Conservation (phyloP, 2,329 filamentous ascomycete genomes). For the Pseudogymnoascus sp. region DNA sequence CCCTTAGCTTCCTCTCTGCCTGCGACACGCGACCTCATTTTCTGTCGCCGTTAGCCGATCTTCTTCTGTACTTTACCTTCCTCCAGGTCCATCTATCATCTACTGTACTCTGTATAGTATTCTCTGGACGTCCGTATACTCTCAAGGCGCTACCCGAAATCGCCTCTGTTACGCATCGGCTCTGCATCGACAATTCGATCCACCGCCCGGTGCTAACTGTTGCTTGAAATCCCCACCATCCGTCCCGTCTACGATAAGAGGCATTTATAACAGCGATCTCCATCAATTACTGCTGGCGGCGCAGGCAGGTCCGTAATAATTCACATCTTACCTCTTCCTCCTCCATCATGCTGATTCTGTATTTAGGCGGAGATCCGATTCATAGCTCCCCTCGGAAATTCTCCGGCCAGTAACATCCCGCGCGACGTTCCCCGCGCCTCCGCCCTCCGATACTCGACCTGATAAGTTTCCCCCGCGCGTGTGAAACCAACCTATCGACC, state of each 20-base stretch:
- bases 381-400: background rate
- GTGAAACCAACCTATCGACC: background rate
- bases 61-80: background rate
- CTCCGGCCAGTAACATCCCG: conserved; percentile 1
- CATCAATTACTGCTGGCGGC: background rate
- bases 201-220: background rate
- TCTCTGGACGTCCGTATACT: background rate
- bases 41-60: background rate
- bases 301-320: background rate
- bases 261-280: background rate
- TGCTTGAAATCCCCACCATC: background rate
- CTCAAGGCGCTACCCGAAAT: background rate
- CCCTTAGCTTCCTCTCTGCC: background rate
- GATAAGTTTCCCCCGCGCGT: background rate
- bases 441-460: background rate
- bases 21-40: background rate
- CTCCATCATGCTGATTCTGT: background rate
- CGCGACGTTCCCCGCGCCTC: background rate
- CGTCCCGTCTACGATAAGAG: background rate
- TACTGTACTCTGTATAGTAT: background rate
- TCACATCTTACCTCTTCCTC: background rate
- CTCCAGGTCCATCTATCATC: background rate
- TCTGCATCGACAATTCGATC: background rate
- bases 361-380: background rate
- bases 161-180: background rate